Evolutionary conservation across 305 asterid species (phyloP).

Genomic region (Solanum hybrid): DNA sequence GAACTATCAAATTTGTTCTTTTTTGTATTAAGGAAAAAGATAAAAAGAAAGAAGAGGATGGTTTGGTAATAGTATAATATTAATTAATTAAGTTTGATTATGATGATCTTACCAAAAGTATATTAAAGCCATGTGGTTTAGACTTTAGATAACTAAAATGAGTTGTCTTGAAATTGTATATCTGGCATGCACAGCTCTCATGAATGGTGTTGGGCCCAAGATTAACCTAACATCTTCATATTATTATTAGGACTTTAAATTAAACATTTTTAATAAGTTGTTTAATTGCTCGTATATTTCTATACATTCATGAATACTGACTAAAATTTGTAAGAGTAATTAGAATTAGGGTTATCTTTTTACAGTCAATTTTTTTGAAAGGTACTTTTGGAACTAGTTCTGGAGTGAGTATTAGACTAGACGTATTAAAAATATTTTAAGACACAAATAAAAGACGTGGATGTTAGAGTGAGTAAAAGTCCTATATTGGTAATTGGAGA

Average conservation of each 20-base stretch:
- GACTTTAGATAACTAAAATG: conserved; percentile 17
- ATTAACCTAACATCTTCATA: conserved; percentile 20
- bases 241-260: not conserved
- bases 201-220: conserved; percentile 23
- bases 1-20: not conserved
- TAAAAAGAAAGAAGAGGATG: not conserved
- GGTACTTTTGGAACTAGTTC: not conserved
- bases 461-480: too few species aligned
- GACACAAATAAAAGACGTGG: not conserved
- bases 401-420: not conserved
- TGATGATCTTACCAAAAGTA: not conserved
- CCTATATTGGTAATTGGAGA: not conserved
- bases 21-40: not conserved
- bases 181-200: not conserved
- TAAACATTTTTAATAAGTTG: not conserved
- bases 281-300: not conserved
- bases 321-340: not conserved
- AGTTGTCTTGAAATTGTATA: conserved; percentile 31
- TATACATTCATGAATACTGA: not conserved
- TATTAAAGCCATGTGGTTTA: conserved; percentile 30
- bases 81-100: not conserved
- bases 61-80: not conserved
- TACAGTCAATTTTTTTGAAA: not conserved
- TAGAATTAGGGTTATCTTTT: not conserved
- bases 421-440: not conserved